Evolutionary conservation across 2,329 filamentous ascomycete species (phyloP), one percentile per base, ranked within the genome.

Genomic region (Epichloe bromicola): DNA sequence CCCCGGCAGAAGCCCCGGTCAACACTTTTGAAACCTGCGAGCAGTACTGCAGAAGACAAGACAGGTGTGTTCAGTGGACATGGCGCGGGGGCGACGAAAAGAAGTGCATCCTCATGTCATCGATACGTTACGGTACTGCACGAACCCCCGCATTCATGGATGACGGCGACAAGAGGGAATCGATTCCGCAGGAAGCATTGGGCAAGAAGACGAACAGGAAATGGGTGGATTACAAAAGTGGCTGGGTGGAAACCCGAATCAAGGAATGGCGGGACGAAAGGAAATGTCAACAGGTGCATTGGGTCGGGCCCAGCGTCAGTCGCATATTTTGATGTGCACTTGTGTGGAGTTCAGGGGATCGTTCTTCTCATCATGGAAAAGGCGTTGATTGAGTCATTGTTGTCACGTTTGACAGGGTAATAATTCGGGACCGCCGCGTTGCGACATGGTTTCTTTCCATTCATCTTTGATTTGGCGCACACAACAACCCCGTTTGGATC

Each of bases 71-170:
- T 3, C 61, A 65, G 42, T 66, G 58, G 51, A 60, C 58, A n/a
- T 66, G 63, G 63, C 52, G 59, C 36, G 63, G 63, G 4, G 52
- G 56, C n/a, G 63, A 65, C 39, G 61, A 61, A 48, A 56, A 57
- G 14, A 58, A 57, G 39, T 66, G 63, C 5, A 50, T 63, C 10
- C 57, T 60, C 3, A 62, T 61, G 34, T 55, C 51, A 3, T 60
- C 63, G 0, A 58, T 65, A n/a, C 57, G 63, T 1, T 57, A 61
- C 15, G 63, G 63, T 8, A 52, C 56, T 10, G 51, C 54, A 6
- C 54, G 62, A 47, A 43, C 53, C 6, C 49, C 59, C 19, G 60
- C 59, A 12, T 47, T 59, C 40, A 55, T 51, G 34, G 59, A 58
- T 5, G 58, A 61, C 33, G 57, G 60, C 43, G 60, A 58, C 47